A percentile compares a stretch with the other conserved stretches of the same genome.
Evolutionary conservation across 441 rosid species (phyloP).

Genomic region (Populus tomentosa): DNA sequence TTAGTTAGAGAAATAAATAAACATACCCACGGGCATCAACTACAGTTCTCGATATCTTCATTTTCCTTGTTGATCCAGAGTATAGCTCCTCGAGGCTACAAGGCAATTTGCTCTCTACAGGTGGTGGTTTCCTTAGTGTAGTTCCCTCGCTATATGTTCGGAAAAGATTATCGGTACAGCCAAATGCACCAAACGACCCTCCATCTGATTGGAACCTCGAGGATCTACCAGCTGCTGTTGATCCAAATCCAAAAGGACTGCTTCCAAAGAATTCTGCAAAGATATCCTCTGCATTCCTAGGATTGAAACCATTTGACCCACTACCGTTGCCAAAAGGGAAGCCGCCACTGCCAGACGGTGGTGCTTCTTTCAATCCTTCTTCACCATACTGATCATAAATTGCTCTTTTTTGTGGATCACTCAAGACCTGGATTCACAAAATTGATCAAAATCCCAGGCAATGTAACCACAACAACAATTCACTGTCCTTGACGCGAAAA

Average conservation of each 20-base stretch:
- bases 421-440: slow-evolving; percentile 53
- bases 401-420: slow-evolving; percentile 80
- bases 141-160: slow-evolving; percentile 59
- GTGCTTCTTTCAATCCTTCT: slow-evolving; percentile 83
- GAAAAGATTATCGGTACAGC: slow-evolving; percentile 46
- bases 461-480: neutral
- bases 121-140: slow-evolving; percentile 65
- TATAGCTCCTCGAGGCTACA: slow-evolving; percentile 86
- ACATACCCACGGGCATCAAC: slow-evolving; percentile 66
- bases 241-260: slow-evolving; percentile 78
- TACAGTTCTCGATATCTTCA: slow-evolving; percentile 91
- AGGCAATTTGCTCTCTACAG: slow-evolving; percentile 81
- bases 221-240: slow-evolving; percentile 66
- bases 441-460: neutral
- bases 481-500: neutral
- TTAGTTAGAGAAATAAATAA: neutral
- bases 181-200: slow-evolving; percentile 59
- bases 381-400: slow-evolving; percentile 81
- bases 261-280: slow-evolving; percentile 94
- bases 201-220: slow-evolving; percentile 75
- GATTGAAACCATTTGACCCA: slow-evolving; percentile 66
- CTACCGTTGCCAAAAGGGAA: slow-evolving; percentile 24
- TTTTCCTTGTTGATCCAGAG: slow-evolving; percentile 82
- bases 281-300: slow-evolving; percentile 91
- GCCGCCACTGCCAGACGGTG: slow-evolving; percentile 54